Base-by-base conservation (phyloP, 331 rosid species). In the Spiraea crenata region DNA sequence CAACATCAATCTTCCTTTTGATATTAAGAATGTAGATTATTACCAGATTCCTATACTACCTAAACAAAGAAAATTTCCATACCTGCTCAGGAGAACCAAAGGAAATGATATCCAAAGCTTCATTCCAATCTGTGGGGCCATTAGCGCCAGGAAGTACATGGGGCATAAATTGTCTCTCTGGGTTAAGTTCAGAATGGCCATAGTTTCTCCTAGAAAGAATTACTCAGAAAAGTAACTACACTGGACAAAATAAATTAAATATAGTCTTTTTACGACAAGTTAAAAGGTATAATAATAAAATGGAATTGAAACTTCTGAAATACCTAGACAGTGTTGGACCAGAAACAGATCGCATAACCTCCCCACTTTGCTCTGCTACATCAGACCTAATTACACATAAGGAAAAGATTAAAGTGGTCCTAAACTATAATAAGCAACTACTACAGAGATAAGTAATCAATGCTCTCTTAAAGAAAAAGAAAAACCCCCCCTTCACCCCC, bases 11-110 rank as follows among this genome's bases (percentile, higher is more conserved):
- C 13, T 13, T 60, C 47, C 47, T 9, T 14, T 58, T 35, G 44
- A 58, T 34, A 20, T 34, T 59, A 59, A 57, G 4, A 14, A 50
- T 49, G n/a, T 20, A 50, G 37, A 49, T 9, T 47, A 45, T 34
- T 67, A 42, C 14, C 42, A 38, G 34, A 70, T 50, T 7, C n/a
- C 57, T 69, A 50, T 39, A 39, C 57, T 11, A 71, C 19, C 61
- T 16, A 50, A 25, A 25, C 5, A 60, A 25, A 69, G 15, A 52
- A 9, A 17, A 61, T 58, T 55, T 41, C 49, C 64, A 51, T 44
- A 91, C 99, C 97, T 91, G 97, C 86, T 91, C 99, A 9, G 99
- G 99, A 73, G 96, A 88, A 58, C 97, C 96, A 44, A 82, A 89
- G 61, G 99, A 86, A 72, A 95, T 95, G 54, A 91, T 89, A 67